Evolutionary conservation across 1,284 basidiomycete species (phyloP).

Genomic region (Erythrobasidium hasegawianum): DNA sequence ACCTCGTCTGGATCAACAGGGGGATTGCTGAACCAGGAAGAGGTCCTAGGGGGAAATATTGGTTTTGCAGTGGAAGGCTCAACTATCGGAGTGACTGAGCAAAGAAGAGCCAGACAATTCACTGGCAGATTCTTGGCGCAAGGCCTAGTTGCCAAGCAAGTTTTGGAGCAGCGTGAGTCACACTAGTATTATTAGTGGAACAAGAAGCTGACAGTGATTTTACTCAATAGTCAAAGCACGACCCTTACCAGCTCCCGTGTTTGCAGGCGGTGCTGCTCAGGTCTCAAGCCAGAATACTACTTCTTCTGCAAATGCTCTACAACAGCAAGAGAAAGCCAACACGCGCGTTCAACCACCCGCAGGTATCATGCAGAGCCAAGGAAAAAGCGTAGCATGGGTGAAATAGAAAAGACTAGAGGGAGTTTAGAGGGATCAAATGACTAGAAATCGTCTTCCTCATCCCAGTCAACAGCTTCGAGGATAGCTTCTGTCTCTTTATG

Average conservation of each 20-base stretch:
- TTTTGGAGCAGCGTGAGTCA: conserved; percentile 26
- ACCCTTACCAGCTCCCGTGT: background rate
- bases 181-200: too few relatives aligned
- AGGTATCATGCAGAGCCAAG: background rate
- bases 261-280: background rate
- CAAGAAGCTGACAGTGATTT: too few relatives aligned
- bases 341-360: background rate
- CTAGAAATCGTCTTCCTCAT: conserved; percentile 57
- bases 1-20: conserved; percentile 48
- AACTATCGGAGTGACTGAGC: conserved; percentile 28
- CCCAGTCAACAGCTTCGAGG: conserved; percentile 68
- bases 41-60: conserved; percentile 29
- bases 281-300: background rate
- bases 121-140: conserved; percentile 29
- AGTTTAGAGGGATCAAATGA: too few relatives aligned
- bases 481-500: conserved; percentile 68
- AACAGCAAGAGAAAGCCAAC: background rate
- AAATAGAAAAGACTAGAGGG: too few relatives aligned
- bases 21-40: conserved; percentile 26
- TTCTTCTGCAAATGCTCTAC: too few relatives aligned
- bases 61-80: conserved; percentile 17
- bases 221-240: conserved; percentile 2
- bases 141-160: conserved; percentile 20
- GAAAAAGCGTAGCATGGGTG: background rate
- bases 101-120: conserved; percentile 27